Evolutionary conservation across 2,329 filamentous ascomycete genomes (phyloP), one percentile per base, ranked within the genome.

Genomic region (Rosellinia necatrix): DNA sequence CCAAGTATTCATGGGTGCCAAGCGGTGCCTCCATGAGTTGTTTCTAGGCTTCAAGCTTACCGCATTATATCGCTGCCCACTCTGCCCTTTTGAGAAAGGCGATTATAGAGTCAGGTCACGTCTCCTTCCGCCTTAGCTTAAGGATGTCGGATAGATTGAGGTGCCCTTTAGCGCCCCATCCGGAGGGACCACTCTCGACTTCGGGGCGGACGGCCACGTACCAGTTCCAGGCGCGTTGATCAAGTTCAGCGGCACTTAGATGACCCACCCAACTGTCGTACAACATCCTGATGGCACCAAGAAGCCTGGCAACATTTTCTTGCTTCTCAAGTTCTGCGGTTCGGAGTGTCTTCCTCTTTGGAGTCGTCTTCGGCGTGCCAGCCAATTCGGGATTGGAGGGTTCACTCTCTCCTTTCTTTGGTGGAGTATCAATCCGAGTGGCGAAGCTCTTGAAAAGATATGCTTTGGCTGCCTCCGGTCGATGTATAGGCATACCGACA

Each of bases 91-190:
- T 22, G 42, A 29, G 25, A 13, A 13, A 27, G 8, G 17, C 29
- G 8, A 12, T 22, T 19, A 9, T 41, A 34, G 13, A 27, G 29
- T 21, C 15, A 46, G 29, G 29, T 56, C 30, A 62, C 3, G 8
- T 22, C 6, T 60, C 57, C 30, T 68, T 76, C 48, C 81, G 76
- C 54, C 81, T 78, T 59, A 90, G 66, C 7, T 79, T 78, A 61
- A 92, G 70, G 35, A 96, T 90, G 62, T 85, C 84, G 12, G 75
- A 75, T 30, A 96, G 70, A 63, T 78, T 85, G 24, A 96, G 76
- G 50, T 78, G 75, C 1, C 89, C 90, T 71, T 93, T 94, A 10
- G 88, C 89, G 24, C 91, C 91, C 91, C 91, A 96, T 1, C 92
- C 91, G 17, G 85, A 83, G 43, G 84, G 83, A 0, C 91, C 92